Base-by-base conservation (phyloP, 140 eudicot genomes). In the Senecio squalidus region DNA sequence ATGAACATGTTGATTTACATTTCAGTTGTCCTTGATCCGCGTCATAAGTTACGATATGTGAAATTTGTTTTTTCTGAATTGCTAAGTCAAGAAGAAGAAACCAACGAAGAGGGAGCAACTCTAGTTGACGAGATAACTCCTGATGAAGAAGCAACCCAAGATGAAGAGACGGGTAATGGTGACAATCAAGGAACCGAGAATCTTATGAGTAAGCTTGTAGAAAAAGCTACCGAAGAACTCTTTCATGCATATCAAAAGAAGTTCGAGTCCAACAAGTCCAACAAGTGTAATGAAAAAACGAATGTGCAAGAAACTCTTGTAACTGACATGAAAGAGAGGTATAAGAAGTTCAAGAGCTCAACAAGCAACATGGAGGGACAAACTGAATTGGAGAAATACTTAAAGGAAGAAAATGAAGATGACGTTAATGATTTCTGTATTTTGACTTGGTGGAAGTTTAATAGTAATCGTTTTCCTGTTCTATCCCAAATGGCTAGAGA, bases 1-100 rank as follows among this genome's bases (percentile, higher is more conserved):
- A 57, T 34, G 63, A 57, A 57, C 48, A 57, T 31, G 63, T 10
- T 57, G 29, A 31, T 31, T 29, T 55, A 55, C 15, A 27, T 55
- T 15, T 17, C 26, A 11, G 62, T 55, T 17, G 25, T 55, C 6
- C 62, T 55, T 55, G 62, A 55, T 55, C 62, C 62, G 6, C 16
- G 28, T 17, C 62, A 55, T 34, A 55, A 55, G 18, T 27, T 55
- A 8, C 7, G 15, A 5, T 31, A 29, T 6, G 2, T 55, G n/a
- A 15, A 55, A 4, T 30, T 31, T 55, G 15, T 26, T 27, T 55
- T 55, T n/a, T 49, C 55, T 49, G 55, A 49, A 49, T 23, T 49
- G 16, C 55, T 21, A 49, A 9, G 55, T 23, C 1, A 49, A 49
- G 33, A 23, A 21, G 30, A 9, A 2, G 28, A 4, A 23, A 9